Percentiles rank a stretch among this genome's conserved stretches.
Evolutionary conservation across 2,329 filamentous ascomycete genomes (phyloP).

Genomic region (Emydomyces testavorans): DNA sequence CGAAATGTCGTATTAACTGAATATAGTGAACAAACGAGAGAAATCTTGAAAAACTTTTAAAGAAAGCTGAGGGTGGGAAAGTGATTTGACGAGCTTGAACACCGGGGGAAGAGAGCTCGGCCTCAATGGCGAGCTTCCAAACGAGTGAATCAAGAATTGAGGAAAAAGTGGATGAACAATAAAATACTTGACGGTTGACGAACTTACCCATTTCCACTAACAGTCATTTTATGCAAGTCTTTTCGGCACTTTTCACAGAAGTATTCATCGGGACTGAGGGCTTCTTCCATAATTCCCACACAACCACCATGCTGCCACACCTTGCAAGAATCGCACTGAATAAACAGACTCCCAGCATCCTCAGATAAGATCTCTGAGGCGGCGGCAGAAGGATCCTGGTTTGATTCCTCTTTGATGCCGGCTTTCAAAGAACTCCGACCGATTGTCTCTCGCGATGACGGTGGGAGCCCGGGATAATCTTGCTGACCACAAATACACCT

Average conservation of each 20-base stretch:
- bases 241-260: slow-evolving; percentile 93
- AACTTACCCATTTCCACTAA: slow-evolving; percentile 72
- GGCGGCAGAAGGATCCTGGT: slow-evolving; percentile 46
- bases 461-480: slow-evolving; percentile 76
- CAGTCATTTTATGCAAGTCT: slow-evolving; percentile 76
- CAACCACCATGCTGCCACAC: slow-evolving; percentile 99
- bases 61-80: not conserved
- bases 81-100: not conserved
- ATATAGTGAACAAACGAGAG: not conserved
- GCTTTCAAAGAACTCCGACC: slow-evolving; percentile 49
- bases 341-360: slow-evolving; percentile 87
- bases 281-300: slow-evolving; percentile 91
- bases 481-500: slow-evolving; percentile 89
- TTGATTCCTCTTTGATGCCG: slow-evolving; percentile 47
- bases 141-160: not conserved
- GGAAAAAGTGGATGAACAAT: not conserved
- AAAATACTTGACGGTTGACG: not conserved
- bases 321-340: slow-evolving; percentile 95
- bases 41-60: not conserved
- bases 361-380: slow-evolving; percentile 56
- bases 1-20: not conserved
- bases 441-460: slow-evolving; percentile 44
- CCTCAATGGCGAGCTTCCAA: not conserved
- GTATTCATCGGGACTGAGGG: slow-evolving; percentile 88
- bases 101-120: not conserved